Conservation (phyloP, 495 filamentous ascomycete species). For the Friedmanniomyces simplex region DNA sequence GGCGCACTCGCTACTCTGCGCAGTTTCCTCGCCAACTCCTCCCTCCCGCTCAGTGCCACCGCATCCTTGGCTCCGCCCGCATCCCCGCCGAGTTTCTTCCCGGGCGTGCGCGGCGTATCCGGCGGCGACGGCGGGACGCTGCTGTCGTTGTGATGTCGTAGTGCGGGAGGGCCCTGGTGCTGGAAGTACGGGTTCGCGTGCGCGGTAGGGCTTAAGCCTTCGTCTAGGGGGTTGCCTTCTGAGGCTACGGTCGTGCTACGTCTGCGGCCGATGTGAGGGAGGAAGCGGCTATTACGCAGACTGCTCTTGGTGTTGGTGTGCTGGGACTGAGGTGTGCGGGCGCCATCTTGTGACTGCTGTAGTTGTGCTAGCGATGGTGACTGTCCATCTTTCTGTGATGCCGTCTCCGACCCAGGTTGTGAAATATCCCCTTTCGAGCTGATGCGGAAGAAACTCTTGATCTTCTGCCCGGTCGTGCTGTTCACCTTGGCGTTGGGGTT, state of each 20-base stretch:
- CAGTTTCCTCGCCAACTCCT: constrained; percentile 81
- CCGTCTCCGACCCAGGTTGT: constrained; percentile 16
- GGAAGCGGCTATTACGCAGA: constrained; percentile 75
- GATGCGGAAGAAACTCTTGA: constrained; percentile 98
- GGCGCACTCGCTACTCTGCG: constrained; percentile 90
- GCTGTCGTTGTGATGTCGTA: constrained; percentile 89
- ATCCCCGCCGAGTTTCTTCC: constrained; percentile 51
- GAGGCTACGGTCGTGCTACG: constrained; percentile 84
- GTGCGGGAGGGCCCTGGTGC: constrained; percentile 85
- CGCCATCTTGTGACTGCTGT: constrained; percentile 28
- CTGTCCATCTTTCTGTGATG: constrained; percentile 26
- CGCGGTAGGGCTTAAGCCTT: constrained; percentile 81
- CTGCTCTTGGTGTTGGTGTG: constrained; percentile 52
- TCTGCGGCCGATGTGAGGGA: constrained; percentile 65
- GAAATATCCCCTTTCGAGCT: constrained; percentile 47
- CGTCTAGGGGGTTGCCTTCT: constrained; percentile 83
- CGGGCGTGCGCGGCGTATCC: constrained; percentile 58
- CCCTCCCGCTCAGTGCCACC: constrained; percentile 68
- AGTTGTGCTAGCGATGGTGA: no score
- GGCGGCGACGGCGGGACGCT: constrained; percentile 95
- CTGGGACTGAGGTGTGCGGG: constrained; percentile 40
- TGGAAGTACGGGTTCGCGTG: constrained; percentile 95
- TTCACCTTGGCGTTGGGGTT: constrained; percentile 31
- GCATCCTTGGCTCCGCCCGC: constrained; percentile 58
- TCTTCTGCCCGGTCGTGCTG: constrained; percentile 49